These are phyloP conservation scores for Solanum etuberosum DNA, from an alignment of 257 asterid genomes.

Conservation along the genomic window DNA sequence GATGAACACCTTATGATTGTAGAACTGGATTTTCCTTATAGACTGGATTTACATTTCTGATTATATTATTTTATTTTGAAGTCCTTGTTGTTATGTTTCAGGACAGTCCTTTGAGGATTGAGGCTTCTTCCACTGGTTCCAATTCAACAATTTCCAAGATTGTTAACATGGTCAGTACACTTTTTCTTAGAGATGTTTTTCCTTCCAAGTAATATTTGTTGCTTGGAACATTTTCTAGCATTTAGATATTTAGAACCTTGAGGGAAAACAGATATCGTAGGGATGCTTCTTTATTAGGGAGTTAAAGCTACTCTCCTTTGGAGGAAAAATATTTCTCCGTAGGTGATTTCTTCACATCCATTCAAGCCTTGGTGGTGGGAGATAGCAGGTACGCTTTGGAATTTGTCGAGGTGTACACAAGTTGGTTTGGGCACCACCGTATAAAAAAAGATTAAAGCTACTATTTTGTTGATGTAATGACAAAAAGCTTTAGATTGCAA, in stretches of 20 bases:
- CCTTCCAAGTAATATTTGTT: neutral
- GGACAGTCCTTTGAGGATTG: constrained; percentile 95
- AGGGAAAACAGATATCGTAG: neutral
- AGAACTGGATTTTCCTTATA: neutral
- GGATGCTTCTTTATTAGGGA: neutral
- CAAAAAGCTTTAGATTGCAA: neutral
- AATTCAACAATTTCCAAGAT: constrained; percentile 93
- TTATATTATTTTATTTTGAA: constrained; percentile 8
- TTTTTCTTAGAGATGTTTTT: neutral
- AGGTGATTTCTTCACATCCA: neutral
- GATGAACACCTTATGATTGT: neutral
- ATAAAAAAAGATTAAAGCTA: neutral
- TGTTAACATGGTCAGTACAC: constrained; percentile 60
- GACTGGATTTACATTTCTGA: neutral
- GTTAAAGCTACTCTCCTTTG: neutral
- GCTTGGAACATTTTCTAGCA: neutral
- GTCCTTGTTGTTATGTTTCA: constrained; percentile 21
- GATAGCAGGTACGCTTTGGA: neutral
- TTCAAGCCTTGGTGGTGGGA: neutral
- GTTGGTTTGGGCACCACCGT: neutral
- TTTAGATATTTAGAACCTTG: neutral
- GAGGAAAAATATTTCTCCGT: neutral
- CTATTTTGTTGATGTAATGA: neutral
- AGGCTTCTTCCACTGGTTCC: constrained; percentile 84
- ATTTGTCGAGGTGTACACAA: neutral